A percentile compares a stretch with the other conserved stretches of the same genome.
phyloP scores from a whole-genome alignment of 2,329 filamentous ascomycete species.

The Talaromyces sp. region DNA sequence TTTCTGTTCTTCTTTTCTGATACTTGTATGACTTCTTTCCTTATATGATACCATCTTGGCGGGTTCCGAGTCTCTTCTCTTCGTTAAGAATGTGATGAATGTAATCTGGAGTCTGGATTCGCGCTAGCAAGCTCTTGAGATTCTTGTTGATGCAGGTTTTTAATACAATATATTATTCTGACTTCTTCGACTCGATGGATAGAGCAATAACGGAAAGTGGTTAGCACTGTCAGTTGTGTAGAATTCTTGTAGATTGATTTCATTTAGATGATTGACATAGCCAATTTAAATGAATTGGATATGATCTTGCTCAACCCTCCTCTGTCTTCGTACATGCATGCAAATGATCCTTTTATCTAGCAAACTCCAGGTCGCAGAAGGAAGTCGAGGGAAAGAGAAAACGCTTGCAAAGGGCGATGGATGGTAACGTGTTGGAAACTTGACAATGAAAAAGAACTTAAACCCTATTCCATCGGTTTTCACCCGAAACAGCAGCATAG shows the following conservation, averaged over 20 bases:
- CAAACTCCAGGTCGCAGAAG: background rate
- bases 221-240: background rate
- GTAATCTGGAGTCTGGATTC: constrained; percentile 4
- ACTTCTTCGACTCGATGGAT: background rate
- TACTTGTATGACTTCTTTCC: constrained; percentile 8
- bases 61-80: constrained; percentile 9
- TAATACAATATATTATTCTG: background rate
- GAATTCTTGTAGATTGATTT: background rate
- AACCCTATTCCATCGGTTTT: constrained; percentile 12
- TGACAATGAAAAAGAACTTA: background rate
- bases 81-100: constrained; percentile 8
- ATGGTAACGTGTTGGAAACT: background rate
- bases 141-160: background rate
- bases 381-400: background rate
- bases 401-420: background rate
- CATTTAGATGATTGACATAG: background rate
- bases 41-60: constrained; percentile 31
- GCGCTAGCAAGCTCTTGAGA: background rate
- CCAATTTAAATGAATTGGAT: background rate
- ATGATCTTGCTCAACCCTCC: background rate
- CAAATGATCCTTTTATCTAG: constrained; percentile 2
- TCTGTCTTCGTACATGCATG: background rate
- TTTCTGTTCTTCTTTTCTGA: background rate
- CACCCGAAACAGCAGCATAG: constrained; percentile 10
- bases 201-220: background rate